Evolutionary conservation across 768 basidiomycete species (phyloP), one percentile per base, ranked within the genome.

Genomic region (Pleurotus eryngii): DNA sequence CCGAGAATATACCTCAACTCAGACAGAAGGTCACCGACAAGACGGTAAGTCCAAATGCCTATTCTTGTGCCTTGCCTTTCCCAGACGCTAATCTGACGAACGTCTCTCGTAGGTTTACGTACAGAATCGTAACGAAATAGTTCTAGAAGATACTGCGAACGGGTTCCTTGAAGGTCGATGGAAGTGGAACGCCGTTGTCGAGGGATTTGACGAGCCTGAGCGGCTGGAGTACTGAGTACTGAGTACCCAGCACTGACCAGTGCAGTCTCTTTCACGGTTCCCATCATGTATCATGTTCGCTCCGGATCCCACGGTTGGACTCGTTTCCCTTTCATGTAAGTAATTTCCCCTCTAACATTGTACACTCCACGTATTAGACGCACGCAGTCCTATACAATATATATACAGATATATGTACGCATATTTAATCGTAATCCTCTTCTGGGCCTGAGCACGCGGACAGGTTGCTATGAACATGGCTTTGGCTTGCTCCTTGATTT

Each of bases 21-120:
- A 81, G 95, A 43, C 90, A 95, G 76, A 90, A 92, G 69, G 92
- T 97, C 57, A 98, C 95, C 1, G 94, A 99, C 75, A 95, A 95
- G 82, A 90, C 95, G 24, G 95, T 93, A 57, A 46, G 82, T 71
- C 7, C 48, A 43, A 49, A 18, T 50, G 18, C n/a, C 24, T 11
- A 11, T 49, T 38, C 24, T 48, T 49, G 17, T 27, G 46, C 17
- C 4, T 12, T 27, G 18, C 45, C 17, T 6, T n/a, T 58, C 26
- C 48, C 27, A 14, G 9, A 38, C 15, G 38, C 46, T 5, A 24
- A 46, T 17, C 27, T 8, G 5, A 26, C 26, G 50, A 12, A 43
- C 22, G 17, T 54, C 11, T n/a, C 40, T 8, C 38, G 37, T 59
- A 90, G 81, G 87, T 92, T 15, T 98, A 98, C 67, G 95, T 98